Evolutionary conservation across 2,329 filamentous ascomycete genomes (phyloP), one percentile per base, ranked within the genome.

Genomic region (Ophidiomyces ophidiicola): DNA sequence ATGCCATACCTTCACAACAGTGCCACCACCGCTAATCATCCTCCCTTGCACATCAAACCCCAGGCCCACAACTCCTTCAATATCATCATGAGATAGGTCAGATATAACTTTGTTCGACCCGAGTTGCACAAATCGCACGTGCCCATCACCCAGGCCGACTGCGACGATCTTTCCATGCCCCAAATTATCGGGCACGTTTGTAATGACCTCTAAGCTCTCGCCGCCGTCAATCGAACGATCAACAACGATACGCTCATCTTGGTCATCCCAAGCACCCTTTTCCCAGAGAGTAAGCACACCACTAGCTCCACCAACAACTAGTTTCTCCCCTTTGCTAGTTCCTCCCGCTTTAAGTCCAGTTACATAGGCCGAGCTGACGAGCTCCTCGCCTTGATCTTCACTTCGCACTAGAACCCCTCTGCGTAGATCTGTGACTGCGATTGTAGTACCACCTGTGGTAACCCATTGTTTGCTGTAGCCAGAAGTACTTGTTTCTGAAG

Each of bases 391-490:
- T 56, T 96, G 90, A 53, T 96, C 86, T 55, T 94, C 90, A 49
- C 85, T 94, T 44, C 80, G 80, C 2, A 87, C 80, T 30, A 96
- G 66, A 4, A 94, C 83, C 10, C 88, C 88, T 33, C 83, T 72
- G 17, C 88, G 76, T 31, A 94, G 67, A 57, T 98, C 90, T 0
- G 86, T 93, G 25, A 94, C 79, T 1, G 86, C 84, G 14, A 98
- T 66, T 0, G 88, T 96, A 1, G 84, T 88, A 31, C 86, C 87
- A 23, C 90, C 90, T 0, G 87, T 94, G 25, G 82, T 90, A 37
- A 94, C 74, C 82, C 86, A 98, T 63, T 96, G 88, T 62, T 94
- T 94, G 52, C 83, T 78, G 57, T 83, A 88, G 4, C 87, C 87
- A 12, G 81, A 88, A 0, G 85, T 94, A 58, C 82, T 90, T 41